Evolutionary conservation across 164 flowering plant genomes (phyloP).

Genomic region (Warburgia ugandensis): DNA sequence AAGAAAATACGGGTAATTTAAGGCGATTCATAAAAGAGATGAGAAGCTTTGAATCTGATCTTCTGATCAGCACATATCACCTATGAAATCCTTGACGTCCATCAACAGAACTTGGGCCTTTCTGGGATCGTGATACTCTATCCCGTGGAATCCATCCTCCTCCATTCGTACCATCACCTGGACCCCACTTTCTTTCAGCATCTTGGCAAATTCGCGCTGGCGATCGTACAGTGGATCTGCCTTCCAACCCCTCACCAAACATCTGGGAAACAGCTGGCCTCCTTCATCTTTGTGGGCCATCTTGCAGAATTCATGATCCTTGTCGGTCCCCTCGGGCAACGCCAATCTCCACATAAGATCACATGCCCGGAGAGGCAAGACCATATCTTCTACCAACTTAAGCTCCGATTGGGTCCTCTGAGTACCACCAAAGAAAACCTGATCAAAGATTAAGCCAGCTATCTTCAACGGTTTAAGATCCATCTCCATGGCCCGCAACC

Average conservation of each 20-base stretch:
- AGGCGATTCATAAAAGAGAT: no score
- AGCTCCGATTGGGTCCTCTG: constrained; percentile 40
- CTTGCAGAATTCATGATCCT: constrained; percentile 51
- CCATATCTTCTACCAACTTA: no score
- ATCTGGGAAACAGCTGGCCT: no score
- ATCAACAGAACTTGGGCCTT: constrained; percentile 24
- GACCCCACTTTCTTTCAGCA: constrained; percentile 38
- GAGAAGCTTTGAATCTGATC: no score
- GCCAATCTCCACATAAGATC: constrained; percentile 49
- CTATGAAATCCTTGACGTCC: constrained; percentile 24
- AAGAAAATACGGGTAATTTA: no score
- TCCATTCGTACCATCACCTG: constrained; percentile 24
- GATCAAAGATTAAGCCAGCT: background rate
- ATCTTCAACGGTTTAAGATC: constrained; percentile 11
- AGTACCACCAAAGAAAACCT: constrained; percentile 11
- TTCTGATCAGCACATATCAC: no score
- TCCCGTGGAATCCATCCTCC: constrained; percentile 40
- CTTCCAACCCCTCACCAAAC: constrained; percentile 19
- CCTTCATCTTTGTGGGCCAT: no score
- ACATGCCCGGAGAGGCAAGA: constrained; percentile 26
- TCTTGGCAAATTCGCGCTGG: constrained; percentile 27
- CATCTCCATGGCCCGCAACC: constrained; percentile 11
- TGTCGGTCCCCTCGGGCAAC: constrained; percentile 44
- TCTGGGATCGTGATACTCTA: constrained; percentile 31
- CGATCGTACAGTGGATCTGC: constrained; percentile 45